Base-by-base conservation (phyloP, 768 basidiomycete genomes). In the Roridomyces roridus region DNA sequence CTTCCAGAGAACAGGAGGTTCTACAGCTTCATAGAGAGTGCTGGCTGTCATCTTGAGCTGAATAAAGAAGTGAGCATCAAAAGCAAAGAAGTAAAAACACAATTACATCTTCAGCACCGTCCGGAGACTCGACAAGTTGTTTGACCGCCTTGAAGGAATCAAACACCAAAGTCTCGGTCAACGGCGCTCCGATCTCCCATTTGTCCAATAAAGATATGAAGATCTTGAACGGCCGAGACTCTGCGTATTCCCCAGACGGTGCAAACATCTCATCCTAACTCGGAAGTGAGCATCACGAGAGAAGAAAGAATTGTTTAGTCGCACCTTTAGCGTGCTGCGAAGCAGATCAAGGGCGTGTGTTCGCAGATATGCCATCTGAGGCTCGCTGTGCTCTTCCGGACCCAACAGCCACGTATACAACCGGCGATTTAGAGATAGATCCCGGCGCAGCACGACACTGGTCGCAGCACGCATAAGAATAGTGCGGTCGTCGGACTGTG, bases 181-280 rank as follows among this genome's bases (percentile, higher is more conserved):
- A 71, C 0, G 83, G 79, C 8, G 83, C 84, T 5, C 96, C 96
- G 41, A 98, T 89, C 70, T 98, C 97, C 92, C 94, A 98, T 71
- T 97, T 97, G 72, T 99, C 97, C 62, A 98, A 77, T 17, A 98
- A 72, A 1, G 94, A 96, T 21, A 98, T 88, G 70, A 97, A 96
- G 29, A 98, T 91, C 73, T 96, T 96, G 83, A 95, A 98, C 0
- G 97, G 94, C 23, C 92, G 78, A 4, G 91, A 89, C 58, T 88
- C 87, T 1, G 89, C 78, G 62, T 93, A 94, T 54, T 87, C 86
- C 46, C 82, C 80, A 2, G 86, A 86, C 2, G 88, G 87, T 11
- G 79, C 73, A 57, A 84, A 77, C 91, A 95, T 94, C 60, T 95
- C 92, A 41, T 81, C 78, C 89, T 94, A 65, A n/a, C 37, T 15